These are phyloP conservation scores for Pseudogymnoascus sp. DNA, from an alignment of 2,329 filamentous ascomycete species.

Conservation along the genomic window DNA sequence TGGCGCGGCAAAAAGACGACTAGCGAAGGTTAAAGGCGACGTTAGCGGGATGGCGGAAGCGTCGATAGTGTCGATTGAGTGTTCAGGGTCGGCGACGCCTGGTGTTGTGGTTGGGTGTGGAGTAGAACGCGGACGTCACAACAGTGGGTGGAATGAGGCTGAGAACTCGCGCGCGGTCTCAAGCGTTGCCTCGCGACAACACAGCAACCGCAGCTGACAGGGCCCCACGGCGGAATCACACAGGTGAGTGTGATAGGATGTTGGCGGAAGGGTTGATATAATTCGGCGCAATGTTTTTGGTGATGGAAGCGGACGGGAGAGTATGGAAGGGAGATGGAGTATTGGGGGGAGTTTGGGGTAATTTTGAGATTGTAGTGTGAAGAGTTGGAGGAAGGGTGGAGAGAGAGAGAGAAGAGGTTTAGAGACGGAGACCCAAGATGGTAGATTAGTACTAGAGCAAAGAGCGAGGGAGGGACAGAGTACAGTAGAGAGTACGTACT, in stretches of 20 bases:
- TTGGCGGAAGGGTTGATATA: not conserved
- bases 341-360: not conserved
- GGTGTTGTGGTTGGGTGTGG: not conserved
- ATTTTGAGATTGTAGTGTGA: not conserved
- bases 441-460: not conserved
- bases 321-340: not conserved
- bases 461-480: not conserved
- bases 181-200: not conserved
- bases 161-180: not conserved
- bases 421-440: not conserved
- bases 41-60: not conserved
- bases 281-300: not conserved
- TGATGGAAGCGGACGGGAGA: not conserved
- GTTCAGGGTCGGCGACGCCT: not conserved
- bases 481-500: no score
- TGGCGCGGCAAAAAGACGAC: not conserved
- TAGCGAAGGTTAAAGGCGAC: not conserved
- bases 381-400: conserved; percentile 6
- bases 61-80: not conserved
- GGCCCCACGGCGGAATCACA: not conserved
- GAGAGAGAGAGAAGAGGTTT: not conserved
- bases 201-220: not conserved
- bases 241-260: not conserved
- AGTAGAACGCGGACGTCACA: not conserved
- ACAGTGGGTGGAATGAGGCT: not conserved